phyloP scores from a whole-genome alignment of 176 grass and related monocot species.

The Raddia guianensis region DNA sequence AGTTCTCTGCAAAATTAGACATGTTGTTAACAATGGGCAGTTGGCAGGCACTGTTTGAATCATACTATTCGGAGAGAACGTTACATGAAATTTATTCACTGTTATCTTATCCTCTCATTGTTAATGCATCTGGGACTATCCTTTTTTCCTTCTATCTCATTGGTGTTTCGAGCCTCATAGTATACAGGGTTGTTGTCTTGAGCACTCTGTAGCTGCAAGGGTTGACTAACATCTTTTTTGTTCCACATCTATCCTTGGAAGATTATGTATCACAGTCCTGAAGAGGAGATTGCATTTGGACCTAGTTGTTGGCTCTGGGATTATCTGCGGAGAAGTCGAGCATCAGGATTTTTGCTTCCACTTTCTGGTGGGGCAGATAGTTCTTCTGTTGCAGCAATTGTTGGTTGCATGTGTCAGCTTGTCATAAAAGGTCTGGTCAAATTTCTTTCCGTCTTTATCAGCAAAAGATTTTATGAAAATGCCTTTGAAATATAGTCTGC shows the following conservation, averaged over 20 bases:
- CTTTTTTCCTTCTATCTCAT: not conserved
- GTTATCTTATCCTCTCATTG: not conserved
- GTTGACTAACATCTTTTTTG: constrained; percentile 17
- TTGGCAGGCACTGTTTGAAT: not conserved
- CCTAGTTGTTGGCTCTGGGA: constrained; percentile 99
- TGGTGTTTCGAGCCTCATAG: not conserved
- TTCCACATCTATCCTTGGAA: constrained; percentile 15
- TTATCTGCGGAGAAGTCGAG: constrained; percentile 91
- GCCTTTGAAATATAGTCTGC: not conserved
- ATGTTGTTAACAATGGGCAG: not conserved
- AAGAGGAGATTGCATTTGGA: constrained; percentile 96
- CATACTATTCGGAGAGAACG: not conserved
- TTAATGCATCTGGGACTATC: not conserved
- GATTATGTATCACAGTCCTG: constrained; percentile 84
- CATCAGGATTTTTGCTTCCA: constrained; percentile 97
- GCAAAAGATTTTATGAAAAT: constrained; percentile 11
- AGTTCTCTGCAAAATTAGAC: not conserved
- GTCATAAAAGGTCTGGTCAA: constrained; percentile 73
- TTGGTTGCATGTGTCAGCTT: constrained; percentile 97
- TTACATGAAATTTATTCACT: constrained; percentile 16
- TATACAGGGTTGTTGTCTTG: constrained; percentile 1
- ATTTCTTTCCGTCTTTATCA: constrained; percentile 9
- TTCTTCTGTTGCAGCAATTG: constrained; percentile 95
- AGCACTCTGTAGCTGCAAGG: not conserved
- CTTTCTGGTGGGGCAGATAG: constrained; percentile 97